A percentile compares a stretch with the other conserved stretches of the same genome.
These are phyloP conservation scores for Jacaranda mimosifolia DNA, from an alignment of 257 asterid species.

Conservation along the genomic window DNA sequence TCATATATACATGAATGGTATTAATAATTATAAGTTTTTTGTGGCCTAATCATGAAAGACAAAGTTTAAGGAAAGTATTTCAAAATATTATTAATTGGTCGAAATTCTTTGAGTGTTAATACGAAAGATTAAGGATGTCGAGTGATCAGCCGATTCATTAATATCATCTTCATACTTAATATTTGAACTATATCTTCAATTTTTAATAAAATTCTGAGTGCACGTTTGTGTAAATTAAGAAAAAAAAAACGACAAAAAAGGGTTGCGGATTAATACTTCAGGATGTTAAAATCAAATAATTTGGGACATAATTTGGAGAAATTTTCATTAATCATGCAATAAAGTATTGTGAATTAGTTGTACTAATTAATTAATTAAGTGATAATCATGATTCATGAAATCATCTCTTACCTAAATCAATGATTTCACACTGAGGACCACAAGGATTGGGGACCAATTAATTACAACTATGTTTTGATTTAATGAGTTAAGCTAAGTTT, in stretches of 20 bases:
- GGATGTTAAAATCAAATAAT: neutral
- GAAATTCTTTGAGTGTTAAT: neutral
- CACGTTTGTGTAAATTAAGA: no score
- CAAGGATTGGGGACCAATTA: no score
- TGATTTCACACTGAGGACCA: no score
- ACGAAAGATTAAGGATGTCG: no score
- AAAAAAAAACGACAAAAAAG: neutral
- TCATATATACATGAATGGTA: neutral
- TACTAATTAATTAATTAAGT: conserved; percentile 3
- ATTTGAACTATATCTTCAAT: no score
- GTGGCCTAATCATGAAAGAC: neutral
- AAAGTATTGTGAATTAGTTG: neutral
- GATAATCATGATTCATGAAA: conserved; percentile 22
- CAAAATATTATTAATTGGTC: neutral
- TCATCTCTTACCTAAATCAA: neutral
- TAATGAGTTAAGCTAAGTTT: no score
- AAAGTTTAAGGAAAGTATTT: neutral
- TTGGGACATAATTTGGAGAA: neutral
- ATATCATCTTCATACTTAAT: no score
- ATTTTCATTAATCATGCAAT: conserved; percentile 8
- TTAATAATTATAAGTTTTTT: neutral
- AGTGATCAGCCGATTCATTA: no score
- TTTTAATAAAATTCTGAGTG: no score
- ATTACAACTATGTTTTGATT: no score
- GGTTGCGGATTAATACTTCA: neutral